Base-by-base conservation (phyloP, 495 filamentous ascomycete genomes). In the Xylaria grammica region DNA sequence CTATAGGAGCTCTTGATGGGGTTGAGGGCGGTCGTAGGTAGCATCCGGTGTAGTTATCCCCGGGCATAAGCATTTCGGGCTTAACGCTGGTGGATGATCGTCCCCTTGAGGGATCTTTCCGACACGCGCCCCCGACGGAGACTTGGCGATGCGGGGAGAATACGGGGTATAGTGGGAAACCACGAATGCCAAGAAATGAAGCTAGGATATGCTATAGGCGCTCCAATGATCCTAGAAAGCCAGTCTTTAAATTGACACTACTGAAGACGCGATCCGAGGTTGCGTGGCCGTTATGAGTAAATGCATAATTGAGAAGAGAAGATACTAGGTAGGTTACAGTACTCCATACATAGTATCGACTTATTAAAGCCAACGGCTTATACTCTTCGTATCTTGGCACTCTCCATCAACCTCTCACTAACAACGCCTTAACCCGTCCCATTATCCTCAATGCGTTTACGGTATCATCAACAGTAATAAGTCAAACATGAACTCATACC, bases 111-210 rank as follows among this genome's bases (percentile, higher is more conserved):
- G 3, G 17, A 9, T 3, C 40, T 36, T 36, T 5, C 11, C 34
- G 11, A 36, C 34, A 36, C n/a, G 11, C 34, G 29, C 32, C 1
- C 5, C 19, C 17, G 15, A 38, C 15, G n/a, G 36, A 24, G 13
- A 44, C 36, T 57, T 45, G 54, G 54, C 54, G 26, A 57, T 57
- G 54, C 24, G 54, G 54, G 38, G 54, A 57, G 36, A 44, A 42
- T 20, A 57, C 24, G 54, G 38, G 22, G 17, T 24, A 26, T 0
- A 30, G 17, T 42, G 38, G 38, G 22, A 44, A 6, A 38, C 36
- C 1, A 20, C 36, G 8, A 38, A 0, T 10, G 51, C 30, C 22
- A 44, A 44, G 20, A 8, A 32, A 7, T 2, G 36, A 19, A 42
- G 2, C 3, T 11, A 8, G 30, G 49, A 52, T 20, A 38, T 38